These are phyloP conservation scores for Capsicum chinense DNA, from an alignment of 257 asterid genomes.

Conservation along the genomic window DNA sequence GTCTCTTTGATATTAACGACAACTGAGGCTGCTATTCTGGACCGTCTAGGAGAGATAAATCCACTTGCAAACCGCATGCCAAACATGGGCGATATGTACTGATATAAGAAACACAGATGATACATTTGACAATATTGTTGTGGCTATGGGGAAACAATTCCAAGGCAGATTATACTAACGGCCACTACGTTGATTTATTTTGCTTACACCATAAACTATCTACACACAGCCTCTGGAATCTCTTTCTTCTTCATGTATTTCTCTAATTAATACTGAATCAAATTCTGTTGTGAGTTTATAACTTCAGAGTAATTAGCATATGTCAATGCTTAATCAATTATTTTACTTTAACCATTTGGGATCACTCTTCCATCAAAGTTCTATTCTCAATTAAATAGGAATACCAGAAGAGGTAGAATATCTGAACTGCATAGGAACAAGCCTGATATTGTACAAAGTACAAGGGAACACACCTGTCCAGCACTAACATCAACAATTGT, in stretches of 20 bases:
- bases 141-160: not conserved
- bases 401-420: too few relatives aligned
- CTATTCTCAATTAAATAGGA: not conserved
- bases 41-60: conserved; percentile 57
- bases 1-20: conserved; percentile 72
- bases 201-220: not conserved
- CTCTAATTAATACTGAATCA: not conserved
- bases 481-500: too few relatives aligned
- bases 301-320: not conserved
- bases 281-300: not conserved
- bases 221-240: not conserved
- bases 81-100: conserved; percentile 54
- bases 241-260: not conserved
- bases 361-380: not conserved
- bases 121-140: not conserved
- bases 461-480: too few relatives aligned
- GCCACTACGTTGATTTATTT: too few relatives aligned
- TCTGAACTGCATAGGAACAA: too few relatives aligned
- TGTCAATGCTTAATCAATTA: not conserved
- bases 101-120: not conserved
- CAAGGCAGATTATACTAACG: not conserved
- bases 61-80: conserved; percentile 62
- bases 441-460: too few relatives aligned
- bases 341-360: not conserved
- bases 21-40: conserved; percentile 67